A percentile compares a stretch with the other conserved stretches of the same genome.
These are phyloP conservation scores for Hyaloraphidium curvatum DNA, from an alignment of 192 early-diverging fungal species.

Conservation along the genomic window DNA sequence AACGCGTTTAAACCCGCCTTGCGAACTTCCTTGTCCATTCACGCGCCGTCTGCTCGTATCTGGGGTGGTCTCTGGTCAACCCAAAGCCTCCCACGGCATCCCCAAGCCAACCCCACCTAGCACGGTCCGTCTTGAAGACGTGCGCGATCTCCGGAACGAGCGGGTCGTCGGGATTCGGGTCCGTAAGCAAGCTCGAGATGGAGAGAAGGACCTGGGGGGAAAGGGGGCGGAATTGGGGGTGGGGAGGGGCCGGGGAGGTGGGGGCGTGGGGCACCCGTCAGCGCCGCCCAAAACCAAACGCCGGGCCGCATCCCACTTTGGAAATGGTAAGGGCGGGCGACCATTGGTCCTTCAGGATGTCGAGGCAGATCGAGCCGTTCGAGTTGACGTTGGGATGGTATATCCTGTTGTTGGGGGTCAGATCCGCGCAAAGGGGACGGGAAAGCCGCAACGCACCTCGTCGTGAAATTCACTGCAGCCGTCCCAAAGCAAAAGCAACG, in stretches of 20 bases:
- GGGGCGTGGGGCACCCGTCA: no score
- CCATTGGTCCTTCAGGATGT: slow-evolving; percentile 98
- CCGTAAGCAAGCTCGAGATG: slow-evolving; percentile 95
- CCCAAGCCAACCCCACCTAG: no score
- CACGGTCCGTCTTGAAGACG: slow-evolving; percentile 92
- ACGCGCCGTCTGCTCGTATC: slow-evolving; percentile 72
- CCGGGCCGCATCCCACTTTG: slow-evolving; percentile 38
- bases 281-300: slow-evolving; percentile 3
- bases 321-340: slow-evolving; percentile 95
- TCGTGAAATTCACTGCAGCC: neutral
- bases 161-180: slow-evolving; percentile 95
- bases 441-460: neutral
- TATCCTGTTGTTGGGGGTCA: slow-evolving; percentile 84
- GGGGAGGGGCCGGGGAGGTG: no score
- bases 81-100: no score
- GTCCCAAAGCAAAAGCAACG: neutral
- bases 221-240: no score
- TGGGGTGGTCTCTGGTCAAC: no score
- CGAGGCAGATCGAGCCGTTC: slow-evolving; percentile 94
- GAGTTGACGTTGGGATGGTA: slow-evolving; percentile 99
- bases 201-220: slow-evolving; percentile 90
- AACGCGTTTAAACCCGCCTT: no score
- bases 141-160: slow-evolving; percentile 97
- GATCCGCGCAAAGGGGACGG: slow-evolving; percentile 92
- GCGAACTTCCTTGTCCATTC: slow-evolving; percentile 93